Evolutionary conservation across 139 green algal genomes (phyloP), one percentile per base, ranked within the genome.

Genomic region (Closterium sp.): DNA sequence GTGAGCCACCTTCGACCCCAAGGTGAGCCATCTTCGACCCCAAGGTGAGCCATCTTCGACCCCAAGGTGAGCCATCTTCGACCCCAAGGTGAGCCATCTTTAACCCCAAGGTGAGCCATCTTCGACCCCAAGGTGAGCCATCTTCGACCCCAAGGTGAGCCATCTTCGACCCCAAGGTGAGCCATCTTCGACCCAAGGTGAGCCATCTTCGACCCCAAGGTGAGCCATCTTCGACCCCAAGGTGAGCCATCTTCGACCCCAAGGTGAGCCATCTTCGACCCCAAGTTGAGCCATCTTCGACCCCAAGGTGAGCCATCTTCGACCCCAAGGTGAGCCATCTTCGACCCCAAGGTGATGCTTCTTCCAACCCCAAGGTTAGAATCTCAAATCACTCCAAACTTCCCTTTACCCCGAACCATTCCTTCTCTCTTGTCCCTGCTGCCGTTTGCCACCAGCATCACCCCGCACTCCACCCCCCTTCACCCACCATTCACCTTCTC

Each of bases 231-330:
- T 94, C 38, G 92, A 94, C 34, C n/a, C 79, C 4, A 91, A 91
- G 91, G n/a, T n/a, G n/a, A n/a, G n/a, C n/a, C 62, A 87, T 94
- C 31, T 94, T 94, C 38, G 92, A 94, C 34, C n/a, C 79, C 4
- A 91, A 91, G 91, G n/a, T n/a, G n/a, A n/a, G n/a, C n/a, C 62
- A 87, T 94, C 31, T 94, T 94, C 38, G 92, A 94, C 34, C n/a
- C 79, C 4, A 91, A 91, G 91, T n/a, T n/a, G n/a, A n/a, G n/a
- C n/a, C 62, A 87, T 94, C 31, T 94, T 94, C 38, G 92, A 94
- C 34, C n/a, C 79, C 4, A 91, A 91, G 91, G n/a, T n/a, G n/a
- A n/a, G n/a, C n/a, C 62, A 87, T 94, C 31, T 94, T 94, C 38
- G 92, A 94, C 34, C n/a, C 79, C 4, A 91, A 91, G 91, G n/a